Conservation (phyloP, 2,329 filamentous ascomycete species). For the Keithomyces neogunnii region DNA sequence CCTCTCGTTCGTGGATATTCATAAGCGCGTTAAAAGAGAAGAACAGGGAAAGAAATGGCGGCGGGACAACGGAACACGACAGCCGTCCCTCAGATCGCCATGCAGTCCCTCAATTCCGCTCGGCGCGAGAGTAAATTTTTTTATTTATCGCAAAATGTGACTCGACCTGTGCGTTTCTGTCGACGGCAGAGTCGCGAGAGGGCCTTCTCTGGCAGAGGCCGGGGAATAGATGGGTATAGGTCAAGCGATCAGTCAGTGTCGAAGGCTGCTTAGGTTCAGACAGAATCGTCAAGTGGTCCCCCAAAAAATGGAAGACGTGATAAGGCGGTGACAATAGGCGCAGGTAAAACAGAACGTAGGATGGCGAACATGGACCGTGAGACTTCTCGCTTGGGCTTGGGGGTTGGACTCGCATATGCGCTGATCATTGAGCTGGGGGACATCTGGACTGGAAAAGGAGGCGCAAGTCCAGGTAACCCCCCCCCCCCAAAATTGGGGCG, state of each 20-base stretch:
- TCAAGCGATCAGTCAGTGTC: neutral
- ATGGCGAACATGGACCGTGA: neutral
- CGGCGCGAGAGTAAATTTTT: neutral
- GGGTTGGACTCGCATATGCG: neutral
- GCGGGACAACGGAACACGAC: neutral
- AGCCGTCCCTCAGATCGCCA: constrained; percentile 6
- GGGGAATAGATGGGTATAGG: no score
- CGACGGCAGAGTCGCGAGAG: neutral
- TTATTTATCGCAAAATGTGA: no score
- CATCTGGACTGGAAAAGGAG: constrained; percentile 1
- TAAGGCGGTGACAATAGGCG: no score
- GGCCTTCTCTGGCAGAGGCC: no score
- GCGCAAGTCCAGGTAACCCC: neutral
- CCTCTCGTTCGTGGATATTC: constrained; percentile 10
- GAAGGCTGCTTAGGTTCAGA: neutral
- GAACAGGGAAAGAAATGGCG: constrained; percentile 1
- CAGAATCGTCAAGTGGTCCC: neutral
- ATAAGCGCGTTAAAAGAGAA: constrained; percentile 15
- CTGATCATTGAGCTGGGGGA: neutral
- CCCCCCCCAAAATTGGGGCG: neutral
- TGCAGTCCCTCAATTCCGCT: neutral
- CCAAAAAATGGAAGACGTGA: no score
- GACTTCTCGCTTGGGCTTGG: neutral
- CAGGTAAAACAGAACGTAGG: neutral
- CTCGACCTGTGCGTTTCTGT: neutral